A percentile compares a stretch with the other conserved stretches of the same genome.
Conservation (phyloP, 805 yeast species). For the Spathaspora hagerdaliae region DNA sequence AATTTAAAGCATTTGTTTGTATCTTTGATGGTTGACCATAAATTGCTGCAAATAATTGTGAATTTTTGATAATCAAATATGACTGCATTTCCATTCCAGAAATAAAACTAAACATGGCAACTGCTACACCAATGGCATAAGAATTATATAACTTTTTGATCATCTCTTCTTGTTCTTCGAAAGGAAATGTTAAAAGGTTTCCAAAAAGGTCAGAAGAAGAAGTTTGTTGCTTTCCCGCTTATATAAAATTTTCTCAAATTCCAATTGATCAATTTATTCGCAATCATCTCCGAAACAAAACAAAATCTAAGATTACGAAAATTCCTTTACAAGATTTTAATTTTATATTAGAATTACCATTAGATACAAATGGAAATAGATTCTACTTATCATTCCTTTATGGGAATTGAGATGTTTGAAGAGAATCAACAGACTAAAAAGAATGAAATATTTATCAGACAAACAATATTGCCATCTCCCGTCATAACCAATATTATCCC, state of each 20-base stretch:
- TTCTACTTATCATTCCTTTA: background rate
- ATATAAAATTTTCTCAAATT: no score
- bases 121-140: conserved; percentile 5
- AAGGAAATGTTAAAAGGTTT: no score
- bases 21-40: conserved; percentile 9
- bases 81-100: conserved; percentile 26
- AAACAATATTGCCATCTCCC: conserved; percentile 41
- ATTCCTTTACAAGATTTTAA: no score
- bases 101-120: conserved; percentile 7
- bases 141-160: conserved; percentile 5
- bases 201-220: no score
- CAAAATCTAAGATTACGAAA: no score
- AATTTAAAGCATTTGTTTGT: conserved; percentile 22
- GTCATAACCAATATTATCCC: conserved; percentile 30
- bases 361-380: conserved; percentile 1
- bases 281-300: no score
- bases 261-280: no score
- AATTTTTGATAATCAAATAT: conserved; percentile 1
- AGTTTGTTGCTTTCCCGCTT: no score
- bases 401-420: background rate
- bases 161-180: background rate
- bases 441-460: conserved; percentile 20
- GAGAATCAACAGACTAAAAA: background rate
- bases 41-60: conserved; percentile 2
- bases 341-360: no score